Percentiles rank a stretch among this genome's conserved stretches.
Conservation (phyloP, 1,139 yeast genomes). For the Casaregolazyma lundiana region DNA sequence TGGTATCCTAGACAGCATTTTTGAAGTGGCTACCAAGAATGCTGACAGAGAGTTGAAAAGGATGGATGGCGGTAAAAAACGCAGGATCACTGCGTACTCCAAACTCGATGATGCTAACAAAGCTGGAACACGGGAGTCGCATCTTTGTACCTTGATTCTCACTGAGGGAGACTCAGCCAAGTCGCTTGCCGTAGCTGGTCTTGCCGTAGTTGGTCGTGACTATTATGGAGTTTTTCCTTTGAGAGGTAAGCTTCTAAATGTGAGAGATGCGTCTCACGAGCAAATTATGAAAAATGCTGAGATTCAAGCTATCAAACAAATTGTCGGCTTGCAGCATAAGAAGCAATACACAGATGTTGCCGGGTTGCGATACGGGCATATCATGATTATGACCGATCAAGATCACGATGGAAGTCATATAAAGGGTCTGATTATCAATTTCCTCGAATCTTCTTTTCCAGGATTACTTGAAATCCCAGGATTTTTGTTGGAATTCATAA, state of each 20-base stretch:
- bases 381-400: constrained; percentile 99
- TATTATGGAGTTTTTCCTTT: constrained; percentile 94
- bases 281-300: constrained; percentile 90
- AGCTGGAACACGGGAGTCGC: constrained; percentile 93
- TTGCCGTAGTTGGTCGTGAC: constrained; percentile 94
- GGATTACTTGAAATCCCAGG: constrained; percentile 90
- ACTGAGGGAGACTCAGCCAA: constrained; percentile 98
- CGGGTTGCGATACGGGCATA: constrained; percentile 86
- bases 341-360: constrained; percentile 71
- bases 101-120: constrained; percentile 94
- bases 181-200: constrained; percentile 88
- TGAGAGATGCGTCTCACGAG: constrained; percentile 92
- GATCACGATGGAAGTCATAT: constrained; percentile 99
- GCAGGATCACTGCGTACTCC: constrained; percentile 82
- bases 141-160: constrained; percentile 84
- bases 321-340: constrained; percentile 92
- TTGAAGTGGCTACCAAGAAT: constrained; percentile 78
- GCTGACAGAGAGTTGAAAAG: constrained; percentile 85
- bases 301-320: constrained; percentile 91
- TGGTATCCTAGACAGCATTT: constrained; percentile 74
- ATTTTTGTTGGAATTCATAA: constrained; percentile 85
- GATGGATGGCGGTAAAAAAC: constrained; percentile 91
- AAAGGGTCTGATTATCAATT: constrained; percentile 91
- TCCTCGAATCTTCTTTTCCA: constrained; percentile 90
- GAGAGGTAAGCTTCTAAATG: constrained; percentile 91